These are phyloP conservation scores for Gossypium lobatum DNA, from an alignment of 441 rosid species.

Conservation along the genomic window DNA sequence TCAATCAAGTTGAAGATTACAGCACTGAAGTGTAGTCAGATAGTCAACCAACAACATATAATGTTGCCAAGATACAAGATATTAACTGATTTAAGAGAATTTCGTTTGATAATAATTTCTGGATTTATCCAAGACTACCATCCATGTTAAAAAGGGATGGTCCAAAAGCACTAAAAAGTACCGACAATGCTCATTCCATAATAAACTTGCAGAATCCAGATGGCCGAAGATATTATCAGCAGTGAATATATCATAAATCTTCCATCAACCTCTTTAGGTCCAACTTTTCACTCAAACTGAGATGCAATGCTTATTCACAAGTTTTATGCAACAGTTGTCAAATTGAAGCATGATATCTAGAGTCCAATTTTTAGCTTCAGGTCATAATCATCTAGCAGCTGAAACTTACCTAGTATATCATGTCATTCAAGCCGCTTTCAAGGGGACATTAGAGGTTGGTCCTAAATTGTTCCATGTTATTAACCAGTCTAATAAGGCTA, in stretches of 20 bases:
- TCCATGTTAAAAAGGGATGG: not conserved
- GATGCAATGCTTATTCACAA: not conserved
- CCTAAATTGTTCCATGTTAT: not conserved
- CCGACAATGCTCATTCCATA: not conserved
- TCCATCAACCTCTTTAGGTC: not conserved
- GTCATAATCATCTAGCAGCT: not conserved
- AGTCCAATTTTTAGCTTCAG: not conserved
- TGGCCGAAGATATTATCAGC: not conserved
- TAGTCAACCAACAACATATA: conserved; percentile 1
- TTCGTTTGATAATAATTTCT: not conserved
- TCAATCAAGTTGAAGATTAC: not conserved
- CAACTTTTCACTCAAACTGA: not conserved
- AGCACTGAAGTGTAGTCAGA: not conserved
- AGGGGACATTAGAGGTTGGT: not conserved
- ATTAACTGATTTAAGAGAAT: not conserved
- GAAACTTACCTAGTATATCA: not conserved
- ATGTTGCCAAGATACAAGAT: not conserved
- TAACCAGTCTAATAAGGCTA: not conserved
- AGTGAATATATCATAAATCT: not conserved
- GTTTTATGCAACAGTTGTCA: not conserved
- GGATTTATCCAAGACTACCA: not conserved
- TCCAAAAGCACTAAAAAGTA: not conserved
- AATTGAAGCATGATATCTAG: not conserved
- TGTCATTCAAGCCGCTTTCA: not conserved
- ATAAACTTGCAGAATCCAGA: not conserved